Evolutionary conservation across 805 yeast species (phyloP), one percentile per base, ranked within the genome.

Genomic region (Dipodascopsis uninucleata): DNA sequence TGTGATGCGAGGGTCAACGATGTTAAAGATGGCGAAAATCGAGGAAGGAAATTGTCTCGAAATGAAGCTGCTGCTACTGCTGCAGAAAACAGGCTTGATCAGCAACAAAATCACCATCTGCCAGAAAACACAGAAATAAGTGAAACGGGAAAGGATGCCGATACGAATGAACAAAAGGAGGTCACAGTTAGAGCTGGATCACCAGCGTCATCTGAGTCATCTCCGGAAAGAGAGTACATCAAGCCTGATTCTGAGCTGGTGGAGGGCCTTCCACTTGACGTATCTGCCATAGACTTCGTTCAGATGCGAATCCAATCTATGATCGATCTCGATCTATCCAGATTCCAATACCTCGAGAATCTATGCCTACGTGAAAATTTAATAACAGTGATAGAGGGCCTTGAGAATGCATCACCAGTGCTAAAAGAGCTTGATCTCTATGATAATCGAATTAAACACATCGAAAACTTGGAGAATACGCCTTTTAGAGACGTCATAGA

Each of bases 361-460:
- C 67, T 90, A 17, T 82, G 88, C 49, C 70, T 93, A 47, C 76
- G 98, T 61, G 95, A 88, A 59, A 93, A 93, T 63, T 68, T 87
- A 53, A 70, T 93, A 31, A 80, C 83, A 23, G 75, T 82, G n/a
- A 72, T 89, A 29, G 74, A 78, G 34, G 88, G 79, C 7, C 68
- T 90, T 16, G 88, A 88, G 46, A 68, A 67, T 9, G 59, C 83
- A 7, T 77, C 78, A 14, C 70, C 72, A 1, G 70, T 71, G 0
- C 57, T 93, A 56, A 84, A 77, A 53, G 93, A 87, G 49, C 67
- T 93, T 47, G 98, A 93, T 64, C 71, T 89, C 25, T 93, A 93
- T 62, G 98, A 93, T 65, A 93, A 93, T 65, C 71, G 95, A 57
- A 83, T 93, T 58, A 79, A 81, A 53, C 96, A 88, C 61, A 86